Conservation (phyloP, 257 asterid species). For the Jasminum sambac region DNA sequence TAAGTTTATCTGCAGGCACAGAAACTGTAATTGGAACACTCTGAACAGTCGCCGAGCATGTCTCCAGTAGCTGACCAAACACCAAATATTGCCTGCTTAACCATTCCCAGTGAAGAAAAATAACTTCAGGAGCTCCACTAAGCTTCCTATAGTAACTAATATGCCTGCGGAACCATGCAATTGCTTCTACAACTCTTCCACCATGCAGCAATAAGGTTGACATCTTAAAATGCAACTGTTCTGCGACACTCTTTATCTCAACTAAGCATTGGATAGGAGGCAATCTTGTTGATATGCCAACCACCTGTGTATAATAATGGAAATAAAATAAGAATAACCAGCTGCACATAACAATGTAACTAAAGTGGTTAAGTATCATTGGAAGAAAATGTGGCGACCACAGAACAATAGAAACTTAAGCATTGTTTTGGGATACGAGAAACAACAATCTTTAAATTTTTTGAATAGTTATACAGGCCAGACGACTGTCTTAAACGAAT, state of each 20-base stretch:
- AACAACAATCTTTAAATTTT: slow-evolving; percentile 10
- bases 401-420: slow-evolving; percentile 2
- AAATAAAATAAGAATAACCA: slow-evolving; percentile 40
- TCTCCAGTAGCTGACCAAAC: slow-evolving; percentile 88
- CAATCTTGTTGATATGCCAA: slow-evolving; percentile 84
- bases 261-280: slow-evolving; percentile 85
- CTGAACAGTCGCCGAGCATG: slow-evolving; percentile 57
- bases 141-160: slow-evolving; percentile 64
- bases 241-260: slow-evolving; percentile 87
- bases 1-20: slow-evolving; percentile 66
- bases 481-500: not conserved
- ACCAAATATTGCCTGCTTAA: slow-evolving; percentile 86
- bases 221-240: slow-evolving; percentile 87
- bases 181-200: slow-evolving; percentile 86
- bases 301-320: slow-evolving; percentile 54
- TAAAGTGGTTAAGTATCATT: slow-evolving; percentile 4
- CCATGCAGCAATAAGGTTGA: slow-evolving; percentile 85
- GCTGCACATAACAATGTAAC: slow-evolving; percentile 38
- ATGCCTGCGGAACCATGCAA: slow-evolving; percentile 81
- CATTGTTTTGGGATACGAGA: not conserved
- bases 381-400: slow-evolving; percentile 7
- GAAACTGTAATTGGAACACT: slow-evolving; percentile 46
- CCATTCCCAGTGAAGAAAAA: slow-evolving; percentile 98
- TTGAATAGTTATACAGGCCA: not conserved
- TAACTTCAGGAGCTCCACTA: slow-evolving; percentile 70